These are phyloP conservation scores for Blastocystis hominis DNA, from an alignment of 352 stramenopile genomes.

Conservation along the genomic window DNA sequence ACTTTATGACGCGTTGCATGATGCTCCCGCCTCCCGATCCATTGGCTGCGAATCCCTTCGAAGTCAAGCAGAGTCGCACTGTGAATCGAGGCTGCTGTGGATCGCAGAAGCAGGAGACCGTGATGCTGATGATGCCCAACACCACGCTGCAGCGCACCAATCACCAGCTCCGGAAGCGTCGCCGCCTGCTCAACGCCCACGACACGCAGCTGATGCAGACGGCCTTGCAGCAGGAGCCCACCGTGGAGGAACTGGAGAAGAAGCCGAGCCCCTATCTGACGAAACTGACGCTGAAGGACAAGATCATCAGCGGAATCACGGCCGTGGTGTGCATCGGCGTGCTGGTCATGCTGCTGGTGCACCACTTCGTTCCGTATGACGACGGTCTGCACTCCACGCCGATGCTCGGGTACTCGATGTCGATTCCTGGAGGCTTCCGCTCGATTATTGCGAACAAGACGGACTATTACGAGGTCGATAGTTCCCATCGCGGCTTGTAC, in stretches of 20 bases:
- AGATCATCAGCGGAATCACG: slow-evolving; percentile 14
- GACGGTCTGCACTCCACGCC: background rate
- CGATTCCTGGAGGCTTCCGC: slow-evolving; percentile 36
- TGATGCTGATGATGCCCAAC: slow-evolving; percentile 46
- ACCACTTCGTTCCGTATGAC: background rate
- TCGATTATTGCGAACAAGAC: background rate
- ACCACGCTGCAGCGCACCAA: slow-evolving; percentile 25
- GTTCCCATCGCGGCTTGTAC: slow-evolving; percentile 19
- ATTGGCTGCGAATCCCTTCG: slow-evolving; percentile 19
- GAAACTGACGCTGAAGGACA: slow-evolving; percentile 23
- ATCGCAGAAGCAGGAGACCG: background rate
- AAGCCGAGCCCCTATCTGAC: background rate
- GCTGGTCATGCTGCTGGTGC: background rate
- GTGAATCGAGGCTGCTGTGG: background rate
- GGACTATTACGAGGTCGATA: background rate
- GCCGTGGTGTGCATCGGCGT: background rate
- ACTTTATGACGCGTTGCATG: slow-evolving; percentile 52
- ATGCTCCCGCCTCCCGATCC: slow-evolving; percentile 57
- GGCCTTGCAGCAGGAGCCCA: slow-evolving; percentile 46
- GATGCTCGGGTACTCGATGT: slow-evolving; percentile 52
- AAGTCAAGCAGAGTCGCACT: background rate
- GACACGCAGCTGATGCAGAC: slow-evolving; percentile 23
- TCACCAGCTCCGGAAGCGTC: slow-evolving; percentile 31
- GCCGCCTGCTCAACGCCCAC: slow-evolving; percentile 26
- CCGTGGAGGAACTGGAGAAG: slow-evolving; percentile 54